Evolutionary conservation across 2,329 filamentous ascomycete genomes (phyloP).

Genomic region (Colletotrichum destructivum): DNA sequence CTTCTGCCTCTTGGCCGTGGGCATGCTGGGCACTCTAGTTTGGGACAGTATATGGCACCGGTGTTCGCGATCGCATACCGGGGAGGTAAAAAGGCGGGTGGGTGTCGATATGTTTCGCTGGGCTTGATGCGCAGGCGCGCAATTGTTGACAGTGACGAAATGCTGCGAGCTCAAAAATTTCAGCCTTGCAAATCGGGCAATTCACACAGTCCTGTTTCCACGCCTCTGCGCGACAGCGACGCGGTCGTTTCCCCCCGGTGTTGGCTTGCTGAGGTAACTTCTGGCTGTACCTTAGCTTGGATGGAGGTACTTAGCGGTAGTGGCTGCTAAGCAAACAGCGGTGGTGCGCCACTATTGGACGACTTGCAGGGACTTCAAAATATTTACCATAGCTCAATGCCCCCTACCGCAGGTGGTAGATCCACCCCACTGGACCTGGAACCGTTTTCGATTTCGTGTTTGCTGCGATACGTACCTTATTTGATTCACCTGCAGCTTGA

Average conservation of each 20-base stretch:
- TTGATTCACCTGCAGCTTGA: constrained; percentile 12
- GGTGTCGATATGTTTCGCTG: constrained; percentile 37
- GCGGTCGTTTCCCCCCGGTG: constrained; percentile 10
- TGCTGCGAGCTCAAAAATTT: constrained; percentile 49
- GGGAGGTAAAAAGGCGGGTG: not conserved
- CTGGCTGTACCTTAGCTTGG: not conserved
- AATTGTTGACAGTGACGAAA: constrained; percentile 33
- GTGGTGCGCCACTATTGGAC: not conserved
- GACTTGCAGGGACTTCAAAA: not conserved
- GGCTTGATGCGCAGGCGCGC: constrained; percentile 48
- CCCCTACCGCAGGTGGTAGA: not conserved
- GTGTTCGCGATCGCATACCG: constrained; percentile 29
- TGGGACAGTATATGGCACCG: not conserved
- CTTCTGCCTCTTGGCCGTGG: constrained; percentile 72
- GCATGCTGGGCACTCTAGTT: constrained; percentile 58
- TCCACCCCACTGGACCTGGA: not conserved
- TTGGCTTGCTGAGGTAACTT: constrained; percentile 9
- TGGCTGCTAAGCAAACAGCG: not conserved
- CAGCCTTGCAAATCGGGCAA: constrained; percentile 51
- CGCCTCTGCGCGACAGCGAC: constrained; percentile 26
- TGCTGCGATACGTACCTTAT: constrained; percentile 10
- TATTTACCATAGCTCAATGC: not conserved
- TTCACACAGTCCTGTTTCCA: not conserved
- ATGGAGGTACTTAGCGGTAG: not conserved
- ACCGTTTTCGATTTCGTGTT: not conserved